Evolutionary conservation across 2,329 filamentous ascomycete genomes (phyloP).

Genomic region (Ustilaginoidea virens): DNA sequence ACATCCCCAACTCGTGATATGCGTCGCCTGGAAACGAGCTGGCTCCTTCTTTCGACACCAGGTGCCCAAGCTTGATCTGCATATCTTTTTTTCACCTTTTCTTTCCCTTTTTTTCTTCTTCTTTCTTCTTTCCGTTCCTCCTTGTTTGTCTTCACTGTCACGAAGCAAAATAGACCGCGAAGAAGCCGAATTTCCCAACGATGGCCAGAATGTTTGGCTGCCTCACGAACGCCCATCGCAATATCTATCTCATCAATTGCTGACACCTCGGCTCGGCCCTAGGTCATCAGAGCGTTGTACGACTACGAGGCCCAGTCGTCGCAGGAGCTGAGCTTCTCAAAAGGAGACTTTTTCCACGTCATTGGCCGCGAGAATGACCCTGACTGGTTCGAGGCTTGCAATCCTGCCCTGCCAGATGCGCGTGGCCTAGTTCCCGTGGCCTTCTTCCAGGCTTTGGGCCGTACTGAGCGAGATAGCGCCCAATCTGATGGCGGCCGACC

Average conservation of each 20-base stretch:
- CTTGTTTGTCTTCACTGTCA: too few relatives aligned
- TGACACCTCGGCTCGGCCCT: background rate
- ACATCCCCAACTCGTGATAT: background rate
- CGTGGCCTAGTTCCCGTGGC: constrained; percentile 85
- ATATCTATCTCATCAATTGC: background rate
- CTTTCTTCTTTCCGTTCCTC: too few relatives aligned
- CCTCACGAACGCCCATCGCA: too few relatives aligned
- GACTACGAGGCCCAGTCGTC: constrained; percentile 66
- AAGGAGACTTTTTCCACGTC: constrained; percentile 96
- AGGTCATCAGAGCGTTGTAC: constrained; percentile 97
- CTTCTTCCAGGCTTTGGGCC: constrained; percentile 85
- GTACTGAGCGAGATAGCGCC: constrained; percentile 79
- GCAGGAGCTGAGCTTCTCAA: constrained; percentile 79
- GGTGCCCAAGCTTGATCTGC: too few relatives aligned
- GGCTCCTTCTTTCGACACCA: too few relatives aligned
- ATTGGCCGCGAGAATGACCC: constrained; percentile 86
- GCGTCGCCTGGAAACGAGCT: too few relatives aligned
- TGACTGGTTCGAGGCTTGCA: constrained; percentile 98
- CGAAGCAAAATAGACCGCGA: too few relatives aligned
- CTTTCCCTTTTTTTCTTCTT: too few relatives aligned
- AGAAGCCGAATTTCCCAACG: too few relatives aligned
- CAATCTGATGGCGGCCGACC: constrained; percentile 44
- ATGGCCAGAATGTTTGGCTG: too few relatives aligned
- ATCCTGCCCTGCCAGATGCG: constrained; percentile 73
- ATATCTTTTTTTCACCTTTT: too few relatives aligned